Evolutionary conservation across 306 rosid species (phyloP), one percentile per base, ranked within the genome.

Genomic region (Vigna unguiculata): DNA sequence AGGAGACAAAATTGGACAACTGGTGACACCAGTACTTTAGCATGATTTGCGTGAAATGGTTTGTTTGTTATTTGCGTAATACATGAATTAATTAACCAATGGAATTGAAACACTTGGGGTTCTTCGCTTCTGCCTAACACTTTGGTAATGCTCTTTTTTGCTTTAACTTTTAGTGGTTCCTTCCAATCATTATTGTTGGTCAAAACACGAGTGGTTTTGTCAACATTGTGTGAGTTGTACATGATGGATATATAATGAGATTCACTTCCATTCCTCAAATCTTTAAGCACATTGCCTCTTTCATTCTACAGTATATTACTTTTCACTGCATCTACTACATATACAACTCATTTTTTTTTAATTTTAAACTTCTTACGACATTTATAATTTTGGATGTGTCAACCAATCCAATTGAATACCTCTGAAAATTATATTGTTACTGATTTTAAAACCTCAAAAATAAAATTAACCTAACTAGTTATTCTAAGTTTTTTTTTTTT

Each of bases 121-220:
- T 30, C 66, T 14, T 60, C 66, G 21, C 21, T 60, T 30, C 0
- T 3, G 32, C 43, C 43, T 30, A 14, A 25, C 19, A 25, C 14
- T 13, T 14, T 59, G 11, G 40, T 25, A 14, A 14, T 15, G 66
- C 2, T 7, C 21, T 16, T 60, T 30, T 60, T 14, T 22, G 3
- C 0, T 19, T 47, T 69, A 48, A 51, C 61, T 70, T 69, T 32
- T 71, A 34, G 76, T 46, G 73, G 48, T 52, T 70, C 73, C 60
- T 48, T 51, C 48, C 76, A 71, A 53, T 71, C 22, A 71, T 52
- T 36, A 15, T 71, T 36, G 2, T 20, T n/a, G 74, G 59, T 69
- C 74, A 68, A 47, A 28, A 52, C 76, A 71, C 76, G 76, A 53
- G 38, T 71, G 64, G 52, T 36, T 71, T 53, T 21, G 76, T 71